Conservation (phyloP, 2,329 filamentous ascomycete genomes). For the Botrytis medusae region DNA sequence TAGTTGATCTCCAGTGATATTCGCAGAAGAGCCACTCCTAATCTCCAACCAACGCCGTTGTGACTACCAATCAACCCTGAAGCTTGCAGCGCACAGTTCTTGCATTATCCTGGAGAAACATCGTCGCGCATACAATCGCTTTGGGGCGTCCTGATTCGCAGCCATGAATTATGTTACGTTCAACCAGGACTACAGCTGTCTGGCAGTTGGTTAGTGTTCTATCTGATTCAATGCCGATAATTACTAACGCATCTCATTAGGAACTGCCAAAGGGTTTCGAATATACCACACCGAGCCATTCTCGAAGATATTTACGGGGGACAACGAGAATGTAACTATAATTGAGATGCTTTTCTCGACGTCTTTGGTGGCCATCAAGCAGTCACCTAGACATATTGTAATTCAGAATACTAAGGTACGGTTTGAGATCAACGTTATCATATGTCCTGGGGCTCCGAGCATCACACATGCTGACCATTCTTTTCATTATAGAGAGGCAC, state of each 20-base stretch:
- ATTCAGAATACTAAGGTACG: conserved; percentile 95
- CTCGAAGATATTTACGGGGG: conserved; percentile 88
- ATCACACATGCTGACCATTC: conserved; percentile 4
- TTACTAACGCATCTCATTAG: conserved; percentile 46
- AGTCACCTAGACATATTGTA: conserved; percentile 87
- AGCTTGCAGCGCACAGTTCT: conserved; percentile 9
- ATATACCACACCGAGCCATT: conserved; percentile 98
- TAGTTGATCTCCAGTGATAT: conserved; percentile 5
- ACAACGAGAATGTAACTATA: conserved; percentile 91
- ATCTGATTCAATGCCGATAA: conserved; percentile 5
- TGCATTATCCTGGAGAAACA: conserved; percentile 1
- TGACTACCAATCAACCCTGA: conserved; percentile 6
- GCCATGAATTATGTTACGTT: conserved; percentile 97
- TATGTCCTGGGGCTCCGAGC: not conserved
- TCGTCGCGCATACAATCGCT: not conserved
- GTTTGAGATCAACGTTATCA: not conserved
- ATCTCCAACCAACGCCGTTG: not conserved
- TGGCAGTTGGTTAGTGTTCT: conserved; percentile 78
- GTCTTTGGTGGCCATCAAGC: conserved; percentile 87
- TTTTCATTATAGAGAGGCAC: conserved; percentile 53
- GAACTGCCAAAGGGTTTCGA: conserved; percentile 89
- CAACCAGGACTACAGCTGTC: conserved; percentile 97
- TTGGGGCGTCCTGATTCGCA: conserved; percentile 47
- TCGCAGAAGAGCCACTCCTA: not conserved
- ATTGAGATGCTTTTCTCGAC: conserved; percentile 99